phyloP scores from a whole-genome alignment of 2,329 filamentous ascomycete genomes.

The Dendryphion nanum region DNA sequence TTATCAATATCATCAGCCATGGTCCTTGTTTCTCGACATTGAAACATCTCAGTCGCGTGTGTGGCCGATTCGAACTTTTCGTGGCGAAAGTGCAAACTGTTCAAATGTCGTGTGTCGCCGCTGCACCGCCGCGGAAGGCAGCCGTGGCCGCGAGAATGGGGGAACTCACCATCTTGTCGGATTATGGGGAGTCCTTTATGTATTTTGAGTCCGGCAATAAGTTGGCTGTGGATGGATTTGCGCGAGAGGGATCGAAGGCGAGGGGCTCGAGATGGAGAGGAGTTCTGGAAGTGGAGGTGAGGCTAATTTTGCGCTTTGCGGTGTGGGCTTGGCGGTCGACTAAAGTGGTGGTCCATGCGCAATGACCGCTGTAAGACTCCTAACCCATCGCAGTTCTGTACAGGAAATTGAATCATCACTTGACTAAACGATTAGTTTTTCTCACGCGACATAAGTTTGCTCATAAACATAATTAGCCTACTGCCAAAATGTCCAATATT shows the following conservation, averaged over 20 bases:
- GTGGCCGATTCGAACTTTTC: conserved; percentile 21
- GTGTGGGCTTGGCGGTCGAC: not conserved
- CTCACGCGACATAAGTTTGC: no score
- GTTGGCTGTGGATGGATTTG: conserved; percentile 32
- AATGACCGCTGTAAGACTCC: no score
- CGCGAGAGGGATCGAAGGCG: conserved; percentile 33
- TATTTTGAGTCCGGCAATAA: conserved; percentile 24
- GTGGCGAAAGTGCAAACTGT: conserved; percentile 31
- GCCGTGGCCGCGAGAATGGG: conserved; percentile 7
- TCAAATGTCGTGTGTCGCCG: conserved; percentile 34
- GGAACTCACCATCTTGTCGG: conserved; percentile 41
- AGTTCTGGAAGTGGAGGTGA: conserved; percentile 9
- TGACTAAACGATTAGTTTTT: no score
- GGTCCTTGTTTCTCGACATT: conserved; percentile 5
- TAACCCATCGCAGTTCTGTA: no score
- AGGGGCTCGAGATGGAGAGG: conserved; percentile 29
- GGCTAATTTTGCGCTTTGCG: not conserved
- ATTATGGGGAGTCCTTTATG: conserved; percentile 31
- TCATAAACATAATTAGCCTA: no score
- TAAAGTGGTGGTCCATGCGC: no score
- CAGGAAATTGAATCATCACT: no score
- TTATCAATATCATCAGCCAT: conserved; percentile 15
- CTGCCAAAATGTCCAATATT: no score
- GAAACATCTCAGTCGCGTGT: conserved; percentile 7
- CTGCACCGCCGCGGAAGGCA: conserved; percentile 8